Evolutionary conservation across 2,329 filamentous ascomycete genomes (phyloP), one percentile per base, ranked within the genome.

Genomic region (Alternaria sp.): DNA sequence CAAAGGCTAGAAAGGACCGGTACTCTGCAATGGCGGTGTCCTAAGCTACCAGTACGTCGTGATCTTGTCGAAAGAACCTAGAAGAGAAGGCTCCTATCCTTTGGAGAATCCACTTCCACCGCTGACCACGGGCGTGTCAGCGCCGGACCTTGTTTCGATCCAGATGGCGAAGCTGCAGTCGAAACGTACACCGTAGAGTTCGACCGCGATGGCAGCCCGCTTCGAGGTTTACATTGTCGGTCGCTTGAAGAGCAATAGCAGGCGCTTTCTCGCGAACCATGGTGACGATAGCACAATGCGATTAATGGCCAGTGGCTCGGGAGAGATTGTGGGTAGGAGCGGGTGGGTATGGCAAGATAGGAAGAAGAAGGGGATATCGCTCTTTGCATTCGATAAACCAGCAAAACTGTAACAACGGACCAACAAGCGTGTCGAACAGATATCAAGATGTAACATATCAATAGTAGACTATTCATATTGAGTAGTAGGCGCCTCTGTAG

Each of bases 21-120:
- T 90, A 4, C 80, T 90, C 13, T 88, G 87, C 2, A 90, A 90
- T 66, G 88, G 88, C 0, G 88, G 88, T 0, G 80, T 86, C 29
- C 62, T 88, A n/a, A 88, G 85, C 0, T 88, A 90, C 68, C 86
- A 90, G 68, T 83, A 90, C 67, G 86, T 83, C 3, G 67, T 90
- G 0, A 83, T 85, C 45, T 74, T 90, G 1, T 88, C 86, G 0
- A 80, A 76, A 0, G 63, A 74, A 9, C 82, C 84, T 8, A 72
- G 78, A 13, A 68, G 60, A 33, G 72, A 78, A 7, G 74, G 73
- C 1, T 57, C 69, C 2, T 88, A 88, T 71, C 84, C 85, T 2
- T 62, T 73, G 4, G 63, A 74, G 24, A 81, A 82, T 40, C 79
- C 80, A 2, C 71, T 87, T 7, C 79, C 82, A 3, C 72, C 75